Percentiles rank a stretch among this genome's conserved stretches.
Conservation (phyloP, 2,329 filamentous ascomycete genomes). For the Cytospora piceicola region DNA sequence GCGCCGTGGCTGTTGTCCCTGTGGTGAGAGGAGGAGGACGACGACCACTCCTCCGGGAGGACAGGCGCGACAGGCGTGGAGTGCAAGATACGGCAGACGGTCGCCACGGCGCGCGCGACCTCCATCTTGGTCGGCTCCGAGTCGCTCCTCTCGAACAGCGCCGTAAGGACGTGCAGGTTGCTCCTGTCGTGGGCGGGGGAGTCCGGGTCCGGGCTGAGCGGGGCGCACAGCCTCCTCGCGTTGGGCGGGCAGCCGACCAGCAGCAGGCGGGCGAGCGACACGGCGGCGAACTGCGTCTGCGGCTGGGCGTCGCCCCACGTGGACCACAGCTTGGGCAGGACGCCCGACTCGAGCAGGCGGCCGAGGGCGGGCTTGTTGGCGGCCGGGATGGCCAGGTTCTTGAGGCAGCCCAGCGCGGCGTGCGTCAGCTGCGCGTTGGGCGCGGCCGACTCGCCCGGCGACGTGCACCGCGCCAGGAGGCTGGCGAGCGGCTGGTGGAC, state of each 20-base stretch:
- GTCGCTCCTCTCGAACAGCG: conserved; percentile 49
- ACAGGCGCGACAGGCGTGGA: conserved; percentile 41
- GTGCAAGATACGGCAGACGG: conserved; percentile 60
- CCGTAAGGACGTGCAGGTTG: conserved; percentile 45
- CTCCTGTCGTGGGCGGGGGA: conserved; percentile 37
- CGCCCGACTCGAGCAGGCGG: conserved; percentile 47
- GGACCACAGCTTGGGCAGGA: conserved; percentile 59
- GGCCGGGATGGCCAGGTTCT: conserved; percentile 64
- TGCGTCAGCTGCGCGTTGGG: conserved; percentile 55
- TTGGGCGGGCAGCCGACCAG: conserved; percentile 58
- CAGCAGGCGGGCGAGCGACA: conserved; percentile 61
- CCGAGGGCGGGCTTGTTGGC: conserved; percentile 59
- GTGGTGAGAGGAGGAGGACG: conserved; percentile 34
- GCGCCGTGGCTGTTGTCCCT: conserved; percentile 21
- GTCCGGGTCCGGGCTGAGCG: conserved; percentile 44
- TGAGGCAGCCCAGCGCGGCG: conserved; percentile 62
- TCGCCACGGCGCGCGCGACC: conserved; percentile 56
- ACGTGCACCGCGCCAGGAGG: conserved; percentile 45
- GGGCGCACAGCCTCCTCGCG: conserved; percentile 52
- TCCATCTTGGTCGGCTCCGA: conserved; percentile 63
- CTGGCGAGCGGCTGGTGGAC: conserved; percentile 49
- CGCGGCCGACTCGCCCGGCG: conserved; percentile 36
- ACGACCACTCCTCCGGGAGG: conserved; percentile 40
- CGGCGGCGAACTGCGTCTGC: conserved; percentile 63
- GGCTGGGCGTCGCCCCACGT: conserved; percentile 50